Conservation (phyloP, 306 rosid species). For the Aeschynomene evenia region DNA sequence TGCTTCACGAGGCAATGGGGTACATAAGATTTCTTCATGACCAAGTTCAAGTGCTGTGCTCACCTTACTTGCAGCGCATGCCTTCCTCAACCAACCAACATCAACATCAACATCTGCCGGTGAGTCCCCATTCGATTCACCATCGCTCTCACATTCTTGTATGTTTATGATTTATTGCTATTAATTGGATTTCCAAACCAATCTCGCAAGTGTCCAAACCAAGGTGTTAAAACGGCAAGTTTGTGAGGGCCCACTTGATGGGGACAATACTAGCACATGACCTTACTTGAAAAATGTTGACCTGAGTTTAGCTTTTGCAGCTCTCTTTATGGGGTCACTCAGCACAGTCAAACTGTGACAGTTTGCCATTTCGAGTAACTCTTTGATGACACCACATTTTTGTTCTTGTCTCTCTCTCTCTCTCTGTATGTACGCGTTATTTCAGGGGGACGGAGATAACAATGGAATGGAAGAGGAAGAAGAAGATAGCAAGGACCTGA, state of each 20-base stretch:
- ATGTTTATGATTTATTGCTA: neutral
- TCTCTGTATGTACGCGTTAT: constrained; percentile 11
- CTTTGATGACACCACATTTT: constrained; percentile 21
- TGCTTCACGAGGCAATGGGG: constrained; percentile 92
- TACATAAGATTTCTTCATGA: constrained; percentile 87
- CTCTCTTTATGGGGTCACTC: constrained; percentile 10
- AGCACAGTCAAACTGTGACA: constrained; percentile 34
- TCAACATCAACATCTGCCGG: constrained; percentile 28
- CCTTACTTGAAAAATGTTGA: constrained; percentile 31
- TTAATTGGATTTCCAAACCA: neutral
- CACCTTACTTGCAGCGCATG: constrained; percentile 68
- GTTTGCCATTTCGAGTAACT: constrained; percentile 27
- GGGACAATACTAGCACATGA: constrained; percentile 25
- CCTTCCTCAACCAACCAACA: constrained; percentile 29
- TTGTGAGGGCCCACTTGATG: constrained; percentile 3
- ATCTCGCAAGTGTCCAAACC: neutral
- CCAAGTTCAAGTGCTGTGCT: constrained; percentile 85
- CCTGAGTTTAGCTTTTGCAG: neutral
- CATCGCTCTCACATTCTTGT: constrained; percentile 19
- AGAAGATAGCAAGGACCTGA: constrained; percentile 36
- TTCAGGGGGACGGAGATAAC: constrained; percentile 45
- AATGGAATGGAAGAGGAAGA: constrained; percentile 22
- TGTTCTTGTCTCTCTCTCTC: no score
- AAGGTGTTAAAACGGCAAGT: neutral
- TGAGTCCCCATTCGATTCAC: constrained; percentile 36